Conservation (phyloP, 192 early-diverging fungal species). For the Jimgerdemannia flammicorona region DNA sequence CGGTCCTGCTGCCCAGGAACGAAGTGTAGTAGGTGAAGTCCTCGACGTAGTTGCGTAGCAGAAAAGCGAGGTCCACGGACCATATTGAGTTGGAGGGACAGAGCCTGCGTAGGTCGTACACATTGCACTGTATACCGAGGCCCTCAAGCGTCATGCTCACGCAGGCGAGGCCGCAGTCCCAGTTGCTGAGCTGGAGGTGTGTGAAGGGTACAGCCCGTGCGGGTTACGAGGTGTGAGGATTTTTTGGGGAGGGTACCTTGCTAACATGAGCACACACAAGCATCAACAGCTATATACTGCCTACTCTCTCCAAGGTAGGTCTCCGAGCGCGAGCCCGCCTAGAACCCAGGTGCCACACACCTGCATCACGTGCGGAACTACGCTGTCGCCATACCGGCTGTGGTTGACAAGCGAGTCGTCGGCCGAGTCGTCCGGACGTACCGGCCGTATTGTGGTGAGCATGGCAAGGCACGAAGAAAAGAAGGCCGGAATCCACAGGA, state of each 20-base stretch:
- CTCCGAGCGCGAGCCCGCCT: too few relatives aligned
- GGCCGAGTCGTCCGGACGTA: neutral
- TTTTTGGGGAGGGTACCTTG: too few relatives aligned
- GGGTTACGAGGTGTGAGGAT: too few relatives aligned
- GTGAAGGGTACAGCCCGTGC: neutral
- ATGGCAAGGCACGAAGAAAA: neutral
- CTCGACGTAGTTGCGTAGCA: constrained; percentile 65
- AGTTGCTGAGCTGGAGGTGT: constrained; percentile 37
- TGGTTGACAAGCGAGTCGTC: neutral
- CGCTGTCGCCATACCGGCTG: neutral
- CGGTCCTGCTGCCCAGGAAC: constrained; percentile 76
- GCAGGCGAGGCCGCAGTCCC: constrained; percentile 91
- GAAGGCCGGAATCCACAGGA: neutral
- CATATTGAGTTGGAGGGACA: constrained; percentile 68
- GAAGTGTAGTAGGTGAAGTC: constrained; percentile 95
- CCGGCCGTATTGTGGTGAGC: neutral
- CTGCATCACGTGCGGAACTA: constrained; percentile 5
- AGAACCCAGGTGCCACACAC: neutral
- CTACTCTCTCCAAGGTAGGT: too few relatives aligned
- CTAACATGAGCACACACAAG: too few relatives aligned
- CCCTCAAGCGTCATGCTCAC: constrained; percentile 74
- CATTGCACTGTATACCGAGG: constrained; percentile 49
- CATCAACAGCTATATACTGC: too few relatives aligned
- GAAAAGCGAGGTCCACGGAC: constrained; percentile 87
- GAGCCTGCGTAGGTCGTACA: constrained; percentile 52